A percentile compares a stretch with the other conserved stretches of the same genome.
These are phyloP conservation scores for Neurospora tetraspora DNA, from an alignment of 495 filamentous ascomycete species.

Conservation along the genomic window DNA sequence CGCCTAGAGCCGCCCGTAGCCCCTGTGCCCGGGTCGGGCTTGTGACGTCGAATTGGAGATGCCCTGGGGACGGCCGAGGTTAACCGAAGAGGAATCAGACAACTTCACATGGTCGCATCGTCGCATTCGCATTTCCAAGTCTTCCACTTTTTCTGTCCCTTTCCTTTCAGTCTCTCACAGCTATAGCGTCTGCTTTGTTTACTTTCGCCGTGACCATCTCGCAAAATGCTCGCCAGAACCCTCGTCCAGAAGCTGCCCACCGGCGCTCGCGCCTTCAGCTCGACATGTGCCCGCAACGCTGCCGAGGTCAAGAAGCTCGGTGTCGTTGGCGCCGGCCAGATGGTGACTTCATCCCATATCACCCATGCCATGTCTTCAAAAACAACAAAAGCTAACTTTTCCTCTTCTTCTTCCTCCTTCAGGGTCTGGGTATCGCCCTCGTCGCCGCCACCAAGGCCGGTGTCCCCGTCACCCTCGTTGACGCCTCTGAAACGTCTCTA, in stretches of 20 bases:
- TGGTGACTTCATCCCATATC: slow-evolving; percentile 48
- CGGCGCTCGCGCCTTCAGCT: slow-evolving; percentile 43
- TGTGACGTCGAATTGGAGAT: neutral
- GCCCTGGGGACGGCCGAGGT: slow-evolving; percentile 26
- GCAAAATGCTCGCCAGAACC: neutral
- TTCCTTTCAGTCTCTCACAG: neutral
- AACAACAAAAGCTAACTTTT: neutral
- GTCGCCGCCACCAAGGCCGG: slow-evolving; percentile 80
- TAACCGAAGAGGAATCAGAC: slow-evolving; percentile 16
- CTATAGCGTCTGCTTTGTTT: neutral
- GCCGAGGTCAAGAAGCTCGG: slow-evolving; percentile 81
- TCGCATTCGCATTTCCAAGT: neutral
- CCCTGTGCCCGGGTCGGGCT: neutral
- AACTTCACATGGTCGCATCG: neutral
- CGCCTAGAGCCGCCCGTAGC: neutral
- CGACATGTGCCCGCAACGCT: slow-evolving; percentile 39
- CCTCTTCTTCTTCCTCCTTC: neutral
- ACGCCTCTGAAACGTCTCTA: slow-evolving; percentile 75
- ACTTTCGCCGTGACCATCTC: neutral
- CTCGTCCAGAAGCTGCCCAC: slow-evolving; percentile 14
- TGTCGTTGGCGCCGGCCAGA: slow-evolving; percentile 92
- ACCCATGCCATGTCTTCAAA: neutral
- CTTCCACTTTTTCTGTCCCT: neutral
- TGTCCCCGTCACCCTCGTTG: slow-evolving; percentile 79
- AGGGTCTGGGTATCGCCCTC: slow-evolving; percentile 94